A percentile compares a stretch with the other conserved stretches of the same genome.
phyloP scores from a whole-genome alignment of 352 stramenopile genomes.

The Thalassiosira sp. region DNA sequence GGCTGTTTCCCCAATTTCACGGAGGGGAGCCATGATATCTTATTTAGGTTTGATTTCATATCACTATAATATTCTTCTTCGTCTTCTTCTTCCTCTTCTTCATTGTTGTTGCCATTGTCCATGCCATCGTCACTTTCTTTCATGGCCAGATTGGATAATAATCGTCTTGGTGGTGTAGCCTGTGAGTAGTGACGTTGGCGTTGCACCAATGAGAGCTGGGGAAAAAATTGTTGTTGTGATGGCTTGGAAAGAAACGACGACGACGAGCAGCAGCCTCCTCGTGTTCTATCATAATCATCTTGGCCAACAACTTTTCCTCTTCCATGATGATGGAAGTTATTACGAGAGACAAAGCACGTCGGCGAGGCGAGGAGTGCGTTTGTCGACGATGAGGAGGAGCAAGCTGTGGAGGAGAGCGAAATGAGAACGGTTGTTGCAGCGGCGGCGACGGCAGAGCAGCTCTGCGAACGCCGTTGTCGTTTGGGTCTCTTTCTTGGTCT shows the following conservation, averaged over 20 bases:
- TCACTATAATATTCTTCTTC: conserved; percentile 23
- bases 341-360: not conserved
- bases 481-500: not conserved
- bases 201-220: not conserved
- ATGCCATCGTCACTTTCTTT: not conserved
- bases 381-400: not conserved
- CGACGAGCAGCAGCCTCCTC: too few species aligned
- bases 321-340: too few species aligned
- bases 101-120: not conserved
- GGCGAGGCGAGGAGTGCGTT: not conserved
- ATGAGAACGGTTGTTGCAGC: not conserved
- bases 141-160: not conserved
- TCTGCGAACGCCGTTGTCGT: not conserved
- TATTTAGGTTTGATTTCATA: conserved; percentile 16
- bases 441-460: not conserved
- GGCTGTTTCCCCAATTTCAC: conserved; percentile 27
- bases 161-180: not conserved
- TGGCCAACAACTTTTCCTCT: too few species aligned
- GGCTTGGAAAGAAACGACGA: too few species aligned
- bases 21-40: conserved; percentile 43
- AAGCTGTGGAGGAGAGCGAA: not conserved
- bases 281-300: too few species aligned
- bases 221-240: not conserved
- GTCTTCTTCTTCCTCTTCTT: conserved; percentile 9
- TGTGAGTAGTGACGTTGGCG: too few species aligned